Evolutionary conservation across 495 filamentous ascomycete genomes (phyloP).

Genomic region (Xylaria acuta): DNA sequence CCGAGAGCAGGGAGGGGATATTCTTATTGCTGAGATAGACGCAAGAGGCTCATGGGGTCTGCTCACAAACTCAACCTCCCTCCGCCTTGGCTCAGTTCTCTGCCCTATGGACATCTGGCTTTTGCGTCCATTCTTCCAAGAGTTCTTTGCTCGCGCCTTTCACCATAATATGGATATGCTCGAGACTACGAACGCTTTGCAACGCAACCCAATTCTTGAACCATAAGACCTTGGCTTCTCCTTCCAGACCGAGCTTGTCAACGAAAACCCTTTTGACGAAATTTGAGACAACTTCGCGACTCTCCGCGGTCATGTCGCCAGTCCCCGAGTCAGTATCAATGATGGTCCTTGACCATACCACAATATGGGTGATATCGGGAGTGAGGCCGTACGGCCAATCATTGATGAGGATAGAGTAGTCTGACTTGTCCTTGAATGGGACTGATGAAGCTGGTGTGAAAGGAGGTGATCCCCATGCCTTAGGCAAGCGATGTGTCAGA

Average conservation of each 20-base stretch:
- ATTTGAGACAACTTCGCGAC: constrained; percentile 62
- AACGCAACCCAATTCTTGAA: constrained; percentile 94
- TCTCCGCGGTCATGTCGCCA: constrained; percentile 78
- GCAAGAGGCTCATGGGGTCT: background rate
- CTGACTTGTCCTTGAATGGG: constrained; percentile 72
- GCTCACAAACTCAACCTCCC: background rate
- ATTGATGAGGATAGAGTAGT: constrained; percentile 80
- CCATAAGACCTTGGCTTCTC: constrained; percentile 73
- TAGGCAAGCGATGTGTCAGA: constrained; percentile 68
- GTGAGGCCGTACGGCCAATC: constrained; percentile 90
- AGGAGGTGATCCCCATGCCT: constrained; percentile 64
- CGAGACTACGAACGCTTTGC: constrained; percentile 83
- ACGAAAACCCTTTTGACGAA: constrained; percentile 76
- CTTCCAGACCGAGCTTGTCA: constrained; percentile 56
- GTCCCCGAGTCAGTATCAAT: constrained; percentile 61
- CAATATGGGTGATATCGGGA: constrained; percentile 73
- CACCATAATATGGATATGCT: constrained; percentile 70
- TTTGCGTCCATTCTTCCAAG: constrained; percentile 65
- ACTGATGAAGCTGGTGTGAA: constrained; percentile 57
- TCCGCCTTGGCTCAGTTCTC: constrained; percentile 14
- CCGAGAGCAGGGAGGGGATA: too few species aligned
- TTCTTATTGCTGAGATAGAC: constrained; percentile 5
- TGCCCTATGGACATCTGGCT: constrained; percentile 45
- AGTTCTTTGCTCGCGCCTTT: constrained; percentile 65
- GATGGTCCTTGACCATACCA: constrained; percentile 67